phyloP scores from a whole-genome alignment of 345 rosid species.

The Camelina neglecta region DNA sequence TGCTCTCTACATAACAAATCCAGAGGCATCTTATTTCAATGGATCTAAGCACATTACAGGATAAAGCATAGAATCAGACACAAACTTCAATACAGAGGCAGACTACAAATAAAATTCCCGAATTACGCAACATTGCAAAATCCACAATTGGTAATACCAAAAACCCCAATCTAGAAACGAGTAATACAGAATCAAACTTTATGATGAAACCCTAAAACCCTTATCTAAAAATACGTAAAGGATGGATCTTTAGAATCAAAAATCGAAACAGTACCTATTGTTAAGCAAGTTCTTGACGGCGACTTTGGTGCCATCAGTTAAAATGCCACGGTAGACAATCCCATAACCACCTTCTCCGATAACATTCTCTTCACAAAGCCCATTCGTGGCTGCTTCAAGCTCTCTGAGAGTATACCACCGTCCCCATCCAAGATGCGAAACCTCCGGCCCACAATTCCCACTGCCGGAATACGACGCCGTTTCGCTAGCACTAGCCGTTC shows the following conservation, averaged over 20 bases:
- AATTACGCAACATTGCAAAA: slow-evolving; percentile 1
- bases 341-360: slow-evolving; percentile 97
- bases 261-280: slow-evolving; percentile 56
- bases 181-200: not conserved
- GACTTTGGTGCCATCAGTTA: slow-evolving; percentile 66
- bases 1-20: slow-evolving; percentile 13
- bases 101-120: not conserved
- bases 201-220: not conserved
- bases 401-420: slow-evolving; percentile 75
- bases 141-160: not conserved
- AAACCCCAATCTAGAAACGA: not conserved
- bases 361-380: slow-evolving; percentile 76
- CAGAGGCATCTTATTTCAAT: slow-evolving; percentile 7
- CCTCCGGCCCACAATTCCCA: slow-evolving; percentile 55
- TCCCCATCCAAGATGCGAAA: slow-evolving; percentile 68
- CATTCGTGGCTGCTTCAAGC: slow-evolving; percentile 77
- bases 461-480: slow-evolving; percentile 58
- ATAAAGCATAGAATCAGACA: not conserved
- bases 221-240: not conserved
- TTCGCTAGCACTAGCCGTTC: slow-evolving; percentile 65
- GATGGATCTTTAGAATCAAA: not conserved
- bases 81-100: not conserved
- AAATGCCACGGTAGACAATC: slow-evolving; percentile 81
- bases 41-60: slow-evolving; percentile 10
- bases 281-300: slow-evolving; percentile 94